These are phyloP conservation scores for Ceratonia siliqua DNA, from an alignment of 306 rosid species.

Conservation along the genomic window DNA sequence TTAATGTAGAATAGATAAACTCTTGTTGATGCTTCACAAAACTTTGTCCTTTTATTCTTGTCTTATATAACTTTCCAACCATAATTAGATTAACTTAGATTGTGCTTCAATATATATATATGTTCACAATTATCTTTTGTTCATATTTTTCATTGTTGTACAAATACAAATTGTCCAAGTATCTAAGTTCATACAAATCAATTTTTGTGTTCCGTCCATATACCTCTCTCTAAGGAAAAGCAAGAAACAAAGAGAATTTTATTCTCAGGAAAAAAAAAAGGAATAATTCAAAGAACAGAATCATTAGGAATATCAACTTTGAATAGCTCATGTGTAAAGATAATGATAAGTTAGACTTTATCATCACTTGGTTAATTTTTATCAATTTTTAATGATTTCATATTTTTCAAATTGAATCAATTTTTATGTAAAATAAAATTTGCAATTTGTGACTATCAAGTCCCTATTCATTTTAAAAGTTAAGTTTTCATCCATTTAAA, in stretches of 20 bases:
- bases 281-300: not conserved
- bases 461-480: no score
- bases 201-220: not conserved
- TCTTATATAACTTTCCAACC: conserved; percentile 20
- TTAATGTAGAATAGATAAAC: not conserved
- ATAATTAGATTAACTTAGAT: not conserved
- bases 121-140: not conserved
- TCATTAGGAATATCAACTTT: not conserved
- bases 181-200: not conserved
- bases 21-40: not conserved
- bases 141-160: not conserved
- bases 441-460: no score
- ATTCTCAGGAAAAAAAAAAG: no score
- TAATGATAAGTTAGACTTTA: no score
- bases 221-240: not conserved
- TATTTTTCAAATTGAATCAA: no score
- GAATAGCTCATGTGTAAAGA: no score
- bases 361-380: no score
- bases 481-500: no score
- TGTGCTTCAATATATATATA: not conserved
- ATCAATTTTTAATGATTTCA: no score
- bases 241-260: not conserved
- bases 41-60: not conserved
- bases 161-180: not conserved
- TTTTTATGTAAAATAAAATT: no score